Evolutionary conservation across 1,139 yeast genomes (phyloP), one percentile per base, ranked within the genome.

Genomic region (Scheffersomyces stambukii): DNA sequence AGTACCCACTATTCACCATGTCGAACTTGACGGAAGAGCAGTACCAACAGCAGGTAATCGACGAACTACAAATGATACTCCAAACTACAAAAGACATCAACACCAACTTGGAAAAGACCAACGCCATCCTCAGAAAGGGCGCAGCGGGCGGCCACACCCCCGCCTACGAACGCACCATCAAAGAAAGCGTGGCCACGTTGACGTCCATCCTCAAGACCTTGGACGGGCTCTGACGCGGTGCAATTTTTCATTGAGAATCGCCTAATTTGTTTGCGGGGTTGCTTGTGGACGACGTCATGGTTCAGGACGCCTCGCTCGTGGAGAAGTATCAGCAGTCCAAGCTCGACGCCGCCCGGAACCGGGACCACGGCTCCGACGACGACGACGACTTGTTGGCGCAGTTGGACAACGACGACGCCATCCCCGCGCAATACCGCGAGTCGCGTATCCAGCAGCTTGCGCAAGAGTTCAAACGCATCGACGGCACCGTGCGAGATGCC

Each of bases 361-460:
- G 46, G 34, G 19, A 34, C 36, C 23, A 40, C 8, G 18, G 24
- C 6, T 31, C 36, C 3, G 42, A 40, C 5, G 48, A 45, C 16
- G 47, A 42, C 16, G 58, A 58, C 46, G 67, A 36, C 49, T 57
- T 61, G 25, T 40, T 65, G 12, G 64, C 61, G 17, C 50, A 54
- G 12, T 57, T 64, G 16, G 63, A 64, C 25, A 19, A 32, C 9
- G 41, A 37, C 19, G 33, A 64, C 13, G 64, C 56, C 24, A 59
- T 58, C 57, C 14, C 42, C 55, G 15, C 22, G 4, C 53, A 49
- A 26, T 68, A 68, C 38, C 56, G 78, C 33, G 81, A 73, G 36
- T 62, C 66, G 25, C 49, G 81, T 25, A 53, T 76, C 20, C 66
- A 68, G 30, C 64, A 77, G 50, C 46, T 72, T 52, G 37, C 61